Evolutionary conservation across 768 basidiomycete species (phyloP), one percentile per base, ranked within the genome.

Genomic region (Suillus clintonianus): DNA sequence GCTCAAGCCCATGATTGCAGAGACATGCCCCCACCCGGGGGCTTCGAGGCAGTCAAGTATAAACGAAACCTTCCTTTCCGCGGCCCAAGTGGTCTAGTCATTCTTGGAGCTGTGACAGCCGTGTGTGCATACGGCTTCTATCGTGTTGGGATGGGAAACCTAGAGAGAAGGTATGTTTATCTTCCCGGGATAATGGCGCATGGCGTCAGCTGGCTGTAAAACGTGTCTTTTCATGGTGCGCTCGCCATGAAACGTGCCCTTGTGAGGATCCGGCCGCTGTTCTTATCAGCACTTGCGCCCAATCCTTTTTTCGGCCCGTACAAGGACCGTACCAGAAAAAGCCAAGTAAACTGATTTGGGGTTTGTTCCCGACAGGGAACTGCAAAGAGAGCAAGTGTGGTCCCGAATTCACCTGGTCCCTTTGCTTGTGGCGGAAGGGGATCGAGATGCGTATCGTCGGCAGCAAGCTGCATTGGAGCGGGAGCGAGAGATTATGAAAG

Each of bases 371-470:
- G 70, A 71, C 82, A 99, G 97, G 78, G 97, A 99, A 80, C 83
- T 99, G 47, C 83, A 91, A 75, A 86, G 97, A 67, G 97, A 99
- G 81, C 90, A 91, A 78, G 87, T 88, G 41, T 98, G 97, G 97
- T 92, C 95, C 63, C 87, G 97, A 67, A 95, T 99, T 73, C 89
- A 99, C 80, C 85, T 97, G 39, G 89, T 95, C 37, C 97, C 97
- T 11, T 76, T 98, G 62, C 83, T 99, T 53, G 83, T 96, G 69
- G 97, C 97, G 43, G 97, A 99, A 76, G 89, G 89, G 5, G 97
- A 99, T 80, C 90, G 97, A 61, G 94, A 96, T 75, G 82, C 84
- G 62, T 95, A 92, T 81, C 84, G 94, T 64, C 86, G 93, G 43
- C 80, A 89, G 71, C 85, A 89, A 72, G 94, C 92, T n/a, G 88